Percentiles rank a stretch among this genome's conserved stretches.
Evolutionary conservation across 2,329 filamentous ascomycete species (phyloP).

Genomic region (Ophiostoma himal-ulmi): DNA sequence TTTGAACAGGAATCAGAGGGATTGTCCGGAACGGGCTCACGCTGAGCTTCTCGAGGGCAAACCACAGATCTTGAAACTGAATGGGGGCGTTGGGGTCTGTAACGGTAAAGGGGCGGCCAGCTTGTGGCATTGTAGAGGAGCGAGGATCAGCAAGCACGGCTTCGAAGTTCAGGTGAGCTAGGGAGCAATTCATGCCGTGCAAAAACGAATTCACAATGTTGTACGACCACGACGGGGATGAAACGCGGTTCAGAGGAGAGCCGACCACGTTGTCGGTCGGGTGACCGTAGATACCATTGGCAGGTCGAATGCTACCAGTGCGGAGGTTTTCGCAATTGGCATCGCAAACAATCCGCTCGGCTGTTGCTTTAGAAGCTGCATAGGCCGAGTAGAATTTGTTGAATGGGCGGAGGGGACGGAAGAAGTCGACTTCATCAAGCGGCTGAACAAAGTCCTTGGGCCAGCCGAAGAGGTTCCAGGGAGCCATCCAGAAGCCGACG

Average conservation of each 20-base stretch:
- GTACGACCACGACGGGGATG: slow-evolving; percentile 39
- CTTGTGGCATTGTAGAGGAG: slow-evolving; percentile 29
- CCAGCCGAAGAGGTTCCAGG: slow-evolving; percentile 35
- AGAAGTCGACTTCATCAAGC: slow-evolving; percentile 39
- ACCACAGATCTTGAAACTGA: slow-evolving; percentile 36
- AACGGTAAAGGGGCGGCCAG: slow-evolving; percentile 38
- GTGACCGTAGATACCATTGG: slow-evolving; percentile 49
- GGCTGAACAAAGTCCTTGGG: slow-evolving; percentile 39
- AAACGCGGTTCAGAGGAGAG: slow-evolving; percentile 36
- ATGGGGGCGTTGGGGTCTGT: slow-evolving; percentile 42
- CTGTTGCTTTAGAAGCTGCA: slow-evolving; percentile 42
- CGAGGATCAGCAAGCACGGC: slow-evolving; percentile 33
- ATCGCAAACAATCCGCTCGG: slow-evolving; percentile 40
- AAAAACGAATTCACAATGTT: slow-evolving; percentile 39
- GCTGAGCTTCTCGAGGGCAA: slow-evolving; percentile 33
- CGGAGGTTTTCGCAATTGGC: slow-evolving; percentile 36
- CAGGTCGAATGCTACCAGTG: slow-evolving; percentile 48
- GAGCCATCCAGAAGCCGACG: slow-evolving; percentile 36
- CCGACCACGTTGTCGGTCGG: slow-evolving; percentile 44
- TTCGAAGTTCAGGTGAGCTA: slow-evolving; percentile 40
- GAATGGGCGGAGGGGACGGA: slow-evolving; percentile 35
- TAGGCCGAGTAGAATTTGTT: slow-evolving; percentile 43
- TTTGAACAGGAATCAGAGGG: slow-evolving; percentile 32
- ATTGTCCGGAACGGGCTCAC: slow-evolving; percentile 35
- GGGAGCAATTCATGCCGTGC: slow-evolving; percentile 39